A percentile compares a stretch with the other conserved stretches of the same genome.
These are phyloP conservation scores for Phialemonium atrogriseum DNA, from an alignment of 2,329 filamentous ascomycete species.

Conservation along the genomic window DNA sequence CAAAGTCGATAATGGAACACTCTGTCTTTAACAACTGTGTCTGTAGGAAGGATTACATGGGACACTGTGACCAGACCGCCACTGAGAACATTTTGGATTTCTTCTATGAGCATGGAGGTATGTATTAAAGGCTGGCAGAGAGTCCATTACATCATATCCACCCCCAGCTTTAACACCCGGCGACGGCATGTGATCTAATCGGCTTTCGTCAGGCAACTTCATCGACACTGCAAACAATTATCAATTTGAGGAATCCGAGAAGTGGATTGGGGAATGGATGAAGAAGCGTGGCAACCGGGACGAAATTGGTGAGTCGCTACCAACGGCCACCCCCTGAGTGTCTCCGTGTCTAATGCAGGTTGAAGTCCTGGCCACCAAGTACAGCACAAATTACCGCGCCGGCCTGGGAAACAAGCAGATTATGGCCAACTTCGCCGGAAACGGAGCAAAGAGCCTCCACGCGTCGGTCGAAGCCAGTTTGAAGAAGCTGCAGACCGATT, in stretches of 20 bases:
- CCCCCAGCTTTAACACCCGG: no score
- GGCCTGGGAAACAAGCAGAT: conserved; percentile 30
- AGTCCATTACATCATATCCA: no score
- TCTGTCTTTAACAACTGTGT: no score
- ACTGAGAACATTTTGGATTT: conserved; percentile 58
- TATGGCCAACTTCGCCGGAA: conserved; percentile 47
- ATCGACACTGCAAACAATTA: conserved; percentile 67
- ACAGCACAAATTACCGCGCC: conserved; percentile 48
- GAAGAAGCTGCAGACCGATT: conserved; percentile 55
- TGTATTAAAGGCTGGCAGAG: no score
- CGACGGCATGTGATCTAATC: no score
- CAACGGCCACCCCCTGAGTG: no score
- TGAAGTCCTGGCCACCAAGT: conserved; percentile 61
- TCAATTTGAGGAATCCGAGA: conserved; percentile 53
- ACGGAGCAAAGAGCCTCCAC: conserved; percentile 53
- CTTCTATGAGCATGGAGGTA: conserved; percentile 46
- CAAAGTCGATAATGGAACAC: no score
- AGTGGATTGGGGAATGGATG: conserved; percentile 66
- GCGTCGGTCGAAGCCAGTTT: conserved; percentile 47
- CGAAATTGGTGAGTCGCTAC: conserved; percentile 43
- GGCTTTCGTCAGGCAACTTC: conserved; percentile 52
- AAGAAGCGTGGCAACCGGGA: conserved; percentile 54
- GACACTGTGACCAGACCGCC: conserved; percentile 54
- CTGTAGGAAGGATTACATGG: conserved; percentile 42
- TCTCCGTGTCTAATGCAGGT: not conserved